Evolutionary conservation across 192 early-diverging fungal species (phyloP), one percentile per base, ranked within the genome.

Genomic region (Entophlyctis luteolus): DNA sequence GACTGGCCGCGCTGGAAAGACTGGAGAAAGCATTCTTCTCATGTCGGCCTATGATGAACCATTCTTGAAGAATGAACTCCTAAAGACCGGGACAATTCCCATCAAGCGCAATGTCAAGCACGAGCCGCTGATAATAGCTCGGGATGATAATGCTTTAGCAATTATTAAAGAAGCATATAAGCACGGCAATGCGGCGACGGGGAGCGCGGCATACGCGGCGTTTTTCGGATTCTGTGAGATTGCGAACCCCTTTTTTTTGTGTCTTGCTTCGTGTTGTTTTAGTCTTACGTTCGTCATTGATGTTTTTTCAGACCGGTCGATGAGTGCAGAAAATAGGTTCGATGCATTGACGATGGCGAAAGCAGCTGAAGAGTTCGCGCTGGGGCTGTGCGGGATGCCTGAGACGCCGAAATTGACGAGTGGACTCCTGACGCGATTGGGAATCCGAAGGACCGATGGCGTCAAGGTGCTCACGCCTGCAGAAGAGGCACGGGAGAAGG

Each of bases 1-100:
- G 63, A 95, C 94, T 18, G 94, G 91, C 46, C 91, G 94, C 54
- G 93, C 93, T 23, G 94, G 93, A 49, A 86, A 87, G 65, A 76
- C 87, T 31, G 94, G 94, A 48, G 83, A 91, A 59, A 93, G 90
- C 25, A 70, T 93, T 23, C 72, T 93, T 25, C 32, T 97, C 55
- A 73, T 95, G 22, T 79, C 85, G 38, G 85, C 87, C 3, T 78
- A 87, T 48, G 94, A 97, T 67, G 74, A 82, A 67, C 52, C 65
- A 4, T 94, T 96, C 73, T 70, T 92, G 55, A 72, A 75, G 16
- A 38, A 48, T 5, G 38, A 33, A 5, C 33, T 55, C n/a, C 20
- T 14, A 20, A 36, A 32, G 32, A 4, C 48, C 35, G 23, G 23
- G 18, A 6, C 52, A n/a, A 58, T 80, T 10, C 74, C 78, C 2